Base-by-base conservation (phyloP, 2,329 filamentous ascomycete genomes). In the Neofusicoccum sp. region DNA sequence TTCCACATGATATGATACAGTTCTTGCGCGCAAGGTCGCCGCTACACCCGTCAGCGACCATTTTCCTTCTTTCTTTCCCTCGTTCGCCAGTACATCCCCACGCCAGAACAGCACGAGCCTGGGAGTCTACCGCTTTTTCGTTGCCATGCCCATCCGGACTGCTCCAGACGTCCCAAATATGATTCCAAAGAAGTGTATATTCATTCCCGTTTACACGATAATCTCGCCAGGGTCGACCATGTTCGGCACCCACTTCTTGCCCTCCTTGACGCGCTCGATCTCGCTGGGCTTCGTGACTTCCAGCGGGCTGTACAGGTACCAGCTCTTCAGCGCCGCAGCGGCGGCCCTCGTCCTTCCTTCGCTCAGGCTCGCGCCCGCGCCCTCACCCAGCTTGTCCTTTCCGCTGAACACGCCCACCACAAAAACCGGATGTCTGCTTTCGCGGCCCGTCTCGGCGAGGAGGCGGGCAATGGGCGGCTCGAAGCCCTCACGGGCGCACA, bases 351-450 rank as follows among this genome's bases (percentile, higher is more conserved):
- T 82, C 65, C 91, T 86, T 33, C 90, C 93, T 69, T 91, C 85
- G 66, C 91, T 82, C 61, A 98, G 79, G 75, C 85, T 93, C 51
- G 88, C 80, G 26, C 90, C 95, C 20, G 87, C 83, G n/a, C 88
- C 95, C 79, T 99, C 93, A 60, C 93, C 95, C 43, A 99, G 82
- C 82, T 95, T 93, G 73, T 99, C 93, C 63, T 83, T 81, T 56
- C 93, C 95, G 66, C 90, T 96, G 79, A 89, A 99, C 63, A 99
- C 93, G 62, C 93, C 95, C 12, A 99, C 93, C 31, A 97, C 87
- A 70, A 89, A 98, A 14, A 99, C 95, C 14, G 95, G 93, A 62
- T 90, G 90, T 73, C 89, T 86, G 69, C 89, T 95, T 67, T 84
- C 75, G 62, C 95, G 86, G 73, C 95, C 95, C 3, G 95, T 98